A percentile compares a stretch with the other conserved stretches of the same genome.
Evolutionary conservation across 129 eudicot genomes (phyloP).

Genomic region (Daucus carota): DNA sequence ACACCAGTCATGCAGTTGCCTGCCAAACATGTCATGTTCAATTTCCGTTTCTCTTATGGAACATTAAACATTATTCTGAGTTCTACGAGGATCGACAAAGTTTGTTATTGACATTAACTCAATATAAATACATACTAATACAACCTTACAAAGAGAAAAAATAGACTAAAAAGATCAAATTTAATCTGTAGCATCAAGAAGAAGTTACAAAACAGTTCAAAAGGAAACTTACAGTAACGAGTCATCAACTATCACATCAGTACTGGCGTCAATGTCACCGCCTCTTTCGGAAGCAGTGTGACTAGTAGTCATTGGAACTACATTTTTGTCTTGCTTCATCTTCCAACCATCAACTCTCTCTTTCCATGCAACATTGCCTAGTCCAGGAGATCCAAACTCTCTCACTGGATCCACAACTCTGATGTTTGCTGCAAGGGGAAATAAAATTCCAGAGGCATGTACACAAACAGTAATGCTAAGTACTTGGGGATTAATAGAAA

Average conservation of each 20-base stretch:
- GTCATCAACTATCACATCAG: slow-evolving; percentile 76
- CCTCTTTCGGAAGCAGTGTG: slow-evolving; percentile 97
- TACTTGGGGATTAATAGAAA: neutral
- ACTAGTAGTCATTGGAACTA: slow-evolving; percentile 61
- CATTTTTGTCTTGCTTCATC: slow-evolving; percentile 86
- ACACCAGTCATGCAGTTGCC: too few relatives aligned
- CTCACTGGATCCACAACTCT: slow-evolving; percentile 63
- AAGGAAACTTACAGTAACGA: slow-evolving; percentile 56
- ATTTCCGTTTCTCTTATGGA: too few relatives aligned
- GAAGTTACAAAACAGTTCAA: neutral
- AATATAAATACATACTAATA: neutral
- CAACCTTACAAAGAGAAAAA: neutral
- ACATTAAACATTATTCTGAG: neutral
- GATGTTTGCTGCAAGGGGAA: slow-evolving; percentile 51
- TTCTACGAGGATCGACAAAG: neutral
- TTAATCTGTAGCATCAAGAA: neutral
- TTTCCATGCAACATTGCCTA: slow-evolving; percentile 98
- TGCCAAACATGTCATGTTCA: neutral
- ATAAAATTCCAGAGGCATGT: neutral
- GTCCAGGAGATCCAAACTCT: slow-evolving; percentile 84
- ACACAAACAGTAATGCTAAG: neutral
- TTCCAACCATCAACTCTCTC: slow-evolving; percentile 99
- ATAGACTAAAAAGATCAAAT: neutral
- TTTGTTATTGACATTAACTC: neutral
- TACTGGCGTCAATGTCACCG: slow-evolving; percentile 88